Percentiles rank a stretch among this genome's conserved stretches.
Evolutionary conservation across 768 basidiomycete genomes (phyloP).

Genomic region (Termitomyces sp.): DNA sequence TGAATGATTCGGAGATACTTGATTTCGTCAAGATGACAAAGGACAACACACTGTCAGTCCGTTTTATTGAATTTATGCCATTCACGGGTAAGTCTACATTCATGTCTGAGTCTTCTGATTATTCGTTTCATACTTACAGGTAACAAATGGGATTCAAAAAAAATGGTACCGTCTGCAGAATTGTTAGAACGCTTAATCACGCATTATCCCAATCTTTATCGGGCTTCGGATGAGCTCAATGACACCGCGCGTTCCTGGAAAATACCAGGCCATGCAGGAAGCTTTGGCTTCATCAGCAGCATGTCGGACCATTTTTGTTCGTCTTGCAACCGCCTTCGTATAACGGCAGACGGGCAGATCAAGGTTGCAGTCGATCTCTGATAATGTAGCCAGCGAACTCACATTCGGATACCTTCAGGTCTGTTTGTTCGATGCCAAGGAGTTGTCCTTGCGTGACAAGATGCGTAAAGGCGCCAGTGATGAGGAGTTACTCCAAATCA

Average conservation of each 20-base stretch:
- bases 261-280: constrained; percentile 68
- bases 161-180: constrained; percentile 76
- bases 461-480: constrained; percentile 67
- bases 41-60: constrained; percentile 58
- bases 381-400: background rate
- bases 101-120: background rate
- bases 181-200: constrained; percentile 49
- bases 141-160: constrained; percentile 80
- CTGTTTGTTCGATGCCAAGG: constrained; percentile 82
- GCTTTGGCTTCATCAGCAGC: constrained; percentile 85
- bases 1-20: constrained; percentile 79
- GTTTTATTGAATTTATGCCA: constrained; percentile 95
- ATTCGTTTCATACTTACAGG: constrained; percentile 40
- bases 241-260: constrained; percentile 82
- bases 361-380: constrained; percentile 44
- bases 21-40: constrained; percentile 79
- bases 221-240: constrained; percentile 63
- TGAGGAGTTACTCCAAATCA: constrained; percentile 53
- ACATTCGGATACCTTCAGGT: constrained; percentile 43
- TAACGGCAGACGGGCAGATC: constrained; percentile 90
- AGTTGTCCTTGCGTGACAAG: constrained; percentile 76
- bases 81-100: constrained; percentile 62
- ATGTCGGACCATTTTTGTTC: constrained; percentile 94
- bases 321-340: constrained; percentile 77
- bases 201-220: constrained; percentile 47